Conservation (phyloP, 2,329 filamentous ascomycete species). For the Chaetomium sp. region DNA sequence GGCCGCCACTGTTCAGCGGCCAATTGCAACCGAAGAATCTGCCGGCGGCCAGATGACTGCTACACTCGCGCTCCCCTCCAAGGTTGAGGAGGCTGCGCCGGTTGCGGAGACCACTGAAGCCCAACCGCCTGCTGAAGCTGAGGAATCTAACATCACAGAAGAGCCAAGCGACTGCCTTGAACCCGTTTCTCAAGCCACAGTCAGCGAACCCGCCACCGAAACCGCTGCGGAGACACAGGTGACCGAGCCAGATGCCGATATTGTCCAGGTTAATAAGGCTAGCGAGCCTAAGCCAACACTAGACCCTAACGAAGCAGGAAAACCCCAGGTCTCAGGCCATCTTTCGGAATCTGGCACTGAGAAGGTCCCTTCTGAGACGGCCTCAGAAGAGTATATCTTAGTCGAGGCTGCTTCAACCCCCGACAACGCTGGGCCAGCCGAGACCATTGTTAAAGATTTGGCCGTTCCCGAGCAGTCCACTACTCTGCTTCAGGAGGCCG, state of each 20-base stretch:
- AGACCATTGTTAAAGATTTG: slow-evolving; percentile 12
- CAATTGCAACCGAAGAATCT: too few species aligned
- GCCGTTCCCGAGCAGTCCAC: slow-evolving; percentile 7
- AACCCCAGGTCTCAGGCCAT: not conserved
- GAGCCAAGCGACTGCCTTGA: slow-evolving; percentile 1
- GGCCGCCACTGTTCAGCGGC: not conserved
- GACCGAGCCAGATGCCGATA: slow-evolving; percentile 2
- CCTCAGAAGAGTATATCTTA: slow-evolving; percentile 29
- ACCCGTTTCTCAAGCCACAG: not conserved
- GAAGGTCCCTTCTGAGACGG: slow-evolving; percentile 9
- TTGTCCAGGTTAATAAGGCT: not conserved
- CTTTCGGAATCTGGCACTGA: not conserved
- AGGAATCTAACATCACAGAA: slow-evolving; percentile 4
- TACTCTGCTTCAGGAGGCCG: not conserved
- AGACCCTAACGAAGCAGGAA: not conserved
- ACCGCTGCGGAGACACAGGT: not conserved
- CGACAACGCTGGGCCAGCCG: not conserved
- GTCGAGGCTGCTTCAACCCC: slow-evolving; percentile 23
- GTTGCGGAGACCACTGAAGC: not conserved
- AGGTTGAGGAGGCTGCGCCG: not conserved
- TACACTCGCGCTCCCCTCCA: too few species aligned
- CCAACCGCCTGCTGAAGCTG: not conserved
- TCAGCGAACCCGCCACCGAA: not conserved
- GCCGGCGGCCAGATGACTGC: too few species aligned
- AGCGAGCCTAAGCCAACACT: slow-evolving; percentile 1